Evolutionary conservation across 2,329 filamentous ascomycete genomes (phyloP).

Genomic region (Sporothrix brunneoviolacea): DNA sequence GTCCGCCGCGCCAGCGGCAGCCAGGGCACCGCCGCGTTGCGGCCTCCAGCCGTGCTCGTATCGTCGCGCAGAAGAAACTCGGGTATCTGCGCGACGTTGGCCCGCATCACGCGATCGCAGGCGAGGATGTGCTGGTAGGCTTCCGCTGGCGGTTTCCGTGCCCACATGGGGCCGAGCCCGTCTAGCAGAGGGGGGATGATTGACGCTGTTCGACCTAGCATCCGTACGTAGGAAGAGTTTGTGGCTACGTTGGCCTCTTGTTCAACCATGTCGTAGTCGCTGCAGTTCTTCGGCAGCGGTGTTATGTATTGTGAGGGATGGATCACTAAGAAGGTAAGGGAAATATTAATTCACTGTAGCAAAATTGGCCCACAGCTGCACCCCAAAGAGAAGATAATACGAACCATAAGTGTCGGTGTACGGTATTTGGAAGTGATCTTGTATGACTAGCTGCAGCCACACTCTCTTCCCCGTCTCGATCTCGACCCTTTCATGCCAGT

Average conservation of each 20-base stretch:
- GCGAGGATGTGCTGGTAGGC: conserved; percentile 26
- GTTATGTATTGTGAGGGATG: conserved; percentile 28
- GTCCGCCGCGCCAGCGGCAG: conserved; percentile 28
- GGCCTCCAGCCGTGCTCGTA: neutral
- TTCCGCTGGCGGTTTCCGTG: conserved; percentile 22
- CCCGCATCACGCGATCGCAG: conserved; percentile 26
- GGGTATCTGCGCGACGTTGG: conserved; percentile 25
- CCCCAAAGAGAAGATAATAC: no score
- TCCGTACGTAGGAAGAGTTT: conserved; percentile 21
- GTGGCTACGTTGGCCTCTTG: conserved; percentile 10
- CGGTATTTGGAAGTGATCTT: conserved; percentile 28
- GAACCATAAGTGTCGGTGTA: conserved; percentile 32
- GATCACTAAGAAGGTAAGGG: no score
- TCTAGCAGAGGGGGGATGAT: conserved; percentile 26
- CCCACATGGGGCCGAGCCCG: conserved; percentile 26
- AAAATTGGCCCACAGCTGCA: no score
- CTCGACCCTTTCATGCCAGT: conserved; percentile 20
- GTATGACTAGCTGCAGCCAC: conserved; percentile 31
- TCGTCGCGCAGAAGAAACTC: conserved; percentile 24
- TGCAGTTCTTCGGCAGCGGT: conserved; percentile 25
- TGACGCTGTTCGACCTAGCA: conserved; percentile 24
- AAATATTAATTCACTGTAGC: no score
- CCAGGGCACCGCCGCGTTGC: conserved; percentile 20
- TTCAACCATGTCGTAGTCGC: conserved; percentile 24
- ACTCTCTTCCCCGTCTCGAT: conserved; percentile 28